Base-by-base conservation (phyloP, 2,329 filamentous ascomycete species). In the Phoma sp. region DNA sequence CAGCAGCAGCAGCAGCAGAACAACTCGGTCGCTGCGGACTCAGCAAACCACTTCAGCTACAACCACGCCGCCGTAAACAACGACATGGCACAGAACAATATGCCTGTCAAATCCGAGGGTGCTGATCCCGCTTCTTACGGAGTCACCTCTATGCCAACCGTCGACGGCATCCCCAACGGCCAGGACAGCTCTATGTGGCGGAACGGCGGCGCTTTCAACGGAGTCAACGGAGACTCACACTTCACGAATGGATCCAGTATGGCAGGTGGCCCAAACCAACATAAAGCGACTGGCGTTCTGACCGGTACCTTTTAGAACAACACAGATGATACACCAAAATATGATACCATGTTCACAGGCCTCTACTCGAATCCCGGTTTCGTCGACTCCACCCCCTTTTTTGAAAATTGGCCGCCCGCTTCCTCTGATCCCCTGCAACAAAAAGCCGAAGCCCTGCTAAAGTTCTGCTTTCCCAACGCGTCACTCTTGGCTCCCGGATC, bases 401-500 rank as follows among this genome's bases (percentile, higher is more conserved):
- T 71, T 67, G 68, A 74, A 52, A 76, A 75, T 59, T 81, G 77
- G 78, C 72, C 75, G 61, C 67, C 76, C 64, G 76, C 65, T 59
- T 64, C 58, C 46, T 58, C 57, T 45, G 76, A 80, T 69, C 77
- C 78, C 47, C 64, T 80, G 56, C 77, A 79, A 62, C 72, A 72
- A 61, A 80, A 81, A 62, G 75, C 77, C 45, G 73, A 74, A 60
- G 73, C 73, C 49, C 68, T 81, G 56, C 68, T 78, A 54, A 69
- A 81, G 76, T 76, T 80, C 78, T 77, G 84, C 81, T 77, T 81
- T 79, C 71, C 80, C 72, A 73, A 84, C 34, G 52, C 66, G 23
- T 65, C 66, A 47, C 45, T 65, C 43, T 43, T 66, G 28, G 50
- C 56, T 30, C 58, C 65, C 18, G 62, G 58, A 38, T 69, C 71